Evolutionary conservation across 345 rosid species (phyloP), one percentile per base, ranked within the genome.

Genomic region (Streptanthus diversifolius): DNA sequence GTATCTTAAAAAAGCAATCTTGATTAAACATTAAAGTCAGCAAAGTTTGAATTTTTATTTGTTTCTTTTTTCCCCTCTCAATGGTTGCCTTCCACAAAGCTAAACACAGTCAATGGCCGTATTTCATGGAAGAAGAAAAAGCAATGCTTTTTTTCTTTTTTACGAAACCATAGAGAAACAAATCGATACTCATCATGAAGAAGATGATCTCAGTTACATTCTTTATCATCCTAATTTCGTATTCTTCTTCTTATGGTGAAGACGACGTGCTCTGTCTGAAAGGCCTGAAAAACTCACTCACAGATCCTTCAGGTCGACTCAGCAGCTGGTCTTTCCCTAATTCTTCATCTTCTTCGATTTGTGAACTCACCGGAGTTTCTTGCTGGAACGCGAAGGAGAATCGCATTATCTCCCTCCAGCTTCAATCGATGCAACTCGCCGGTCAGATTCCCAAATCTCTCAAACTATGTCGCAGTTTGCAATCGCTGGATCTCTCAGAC

Each of bases 311-410:
- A 0, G 56, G 57, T 35, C 37, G 19, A 30, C 81, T 87, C 63
- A n/a, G 27, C 24, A 7, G 32, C 14, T 87, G 91, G 91, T 33
- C 72, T 55, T 80, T 85, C 75, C 14, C 77, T n/a, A 87, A 85
- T 70, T 74, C 82, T 47, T 72, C 87, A 2, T 83, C 73, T 10
- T 49, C 81, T 14, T 63, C 78, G n/a, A 77, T 87, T 70, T 87
- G 91, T 62, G 30, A 53, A 79, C 82, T 87, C 75, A 25, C 24
- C 6, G 91, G 91, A 35, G 91, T 87, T 48, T 9, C 80, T 73
- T 87, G 91, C 73, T 85, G 87, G 89, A 85, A 87, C 70, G 68
- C 63, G 8, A 71, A 81, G 60, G 91, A 87, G 79, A 83, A 43
- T 73, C 81, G 91, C 8, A 72, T 87, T 59, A 43, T 83, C 68